Conservation (phyloP, 495 filamentous ascomycete species). For the Annulohypoxylon maeteangense region DNA sequence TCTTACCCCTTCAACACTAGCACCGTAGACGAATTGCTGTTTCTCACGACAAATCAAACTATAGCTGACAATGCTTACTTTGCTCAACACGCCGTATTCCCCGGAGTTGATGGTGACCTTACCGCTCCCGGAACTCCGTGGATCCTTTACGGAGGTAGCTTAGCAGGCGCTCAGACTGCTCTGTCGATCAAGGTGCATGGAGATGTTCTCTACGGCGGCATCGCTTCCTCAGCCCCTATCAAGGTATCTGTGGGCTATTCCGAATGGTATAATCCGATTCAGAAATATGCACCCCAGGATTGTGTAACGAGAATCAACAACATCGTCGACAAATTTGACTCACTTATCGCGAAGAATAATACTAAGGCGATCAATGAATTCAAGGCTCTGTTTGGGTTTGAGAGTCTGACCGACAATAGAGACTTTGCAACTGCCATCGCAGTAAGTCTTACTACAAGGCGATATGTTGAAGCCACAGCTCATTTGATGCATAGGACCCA, state of each 20-base stretch:
- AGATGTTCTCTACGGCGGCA: conserved; percentile 57
- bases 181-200: conserved; percentile 55
- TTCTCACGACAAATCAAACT: conserved; percentile 60
- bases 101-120: conserved; percentile 48
- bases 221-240: conserved; percentile 54
- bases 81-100: conserved; percentile 56
- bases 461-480: not conserved
- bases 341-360: conserved; percentile 49
- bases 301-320: conserved; percentile 57
- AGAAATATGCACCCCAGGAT: conserved; percentile 49
- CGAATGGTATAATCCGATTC: conserved; percentile 50
- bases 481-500: conserved; percentile 41
- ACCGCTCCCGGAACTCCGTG: conserved; percentile 55
- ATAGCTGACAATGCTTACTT: conserved; percentile 61
- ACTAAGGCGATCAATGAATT: conserved; percentile 51
- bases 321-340: conserved; percentile 59
- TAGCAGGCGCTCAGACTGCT: conserved; percentile 57
- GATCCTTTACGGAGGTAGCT: conserved; percentile 59
- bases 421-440: conserved; percentile 61
- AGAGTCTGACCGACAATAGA: conserved; percentile 50
- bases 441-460: conserved; percentile 18
- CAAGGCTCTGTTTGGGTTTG: conserved; percentile 57
- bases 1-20: conserved; percentile 55
- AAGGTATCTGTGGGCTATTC: conserved; percentile 51
- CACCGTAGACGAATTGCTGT: conserved; percentile 57